phyloP scores from a whole-genome alignment of 768 basidiomycete species.

The Vararia minispora region DNA sequence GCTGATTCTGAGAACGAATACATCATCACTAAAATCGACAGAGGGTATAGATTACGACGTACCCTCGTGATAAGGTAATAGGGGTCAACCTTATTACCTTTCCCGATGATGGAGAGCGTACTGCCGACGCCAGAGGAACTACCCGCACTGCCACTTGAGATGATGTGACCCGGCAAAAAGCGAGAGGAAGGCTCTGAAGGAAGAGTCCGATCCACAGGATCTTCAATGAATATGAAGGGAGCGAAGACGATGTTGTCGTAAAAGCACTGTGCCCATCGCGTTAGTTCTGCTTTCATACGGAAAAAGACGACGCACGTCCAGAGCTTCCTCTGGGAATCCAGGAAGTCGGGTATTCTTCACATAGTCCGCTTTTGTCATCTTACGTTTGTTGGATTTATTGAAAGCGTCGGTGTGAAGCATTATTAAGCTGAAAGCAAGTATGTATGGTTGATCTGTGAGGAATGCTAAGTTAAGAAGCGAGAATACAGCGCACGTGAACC shows the following conservation, averaged over 20 bases:
- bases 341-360: conserved; percentile 85
- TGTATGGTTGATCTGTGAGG: conserved; percentile 84
- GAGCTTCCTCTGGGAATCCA: conserved; percentile 68
- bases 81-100: conserved; percentile 70
- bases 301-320: conserved; percentile 53
- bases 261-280: conserved; percentile 50
- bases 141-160: conserved; percentile 16
- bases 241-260: conserved; percentile 96
- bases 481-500: conserved; percentile 10
- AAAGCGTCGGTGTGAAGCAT: conserved; percentile 99
- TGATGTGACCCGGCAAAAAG: conserved; percentile 28
- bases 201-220: conserved; percentile 57
- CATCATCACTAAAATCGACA: conserved; percentile 1
- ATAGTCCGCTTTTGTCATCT: conserved; percentile 95
- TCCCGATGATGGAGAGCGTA: conserved; percentile 34
- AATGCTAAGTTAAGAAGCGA: conserved; percentile 1
- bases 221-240: conserved; percentile 95
- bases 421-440: conserved; percentile 93
- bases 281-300: conserved; percentile 4
- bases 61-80: conserved; percentile 86
- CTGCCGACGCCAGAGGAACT: conserved; percentile 19
- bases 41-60: conserved; percentile 16
- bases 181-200: conserved; percentile 29
- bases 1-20: conserved; percentile 37
- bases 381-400: conserved; percentile 94